A percentile compares a stretch with the other conserved stretches of the same genome.
These are phyloP conservation scores for Suhomyces kilbournensis DNA, from an alignment of 805 yeast species.

Conservation along the genomic window DNA sequence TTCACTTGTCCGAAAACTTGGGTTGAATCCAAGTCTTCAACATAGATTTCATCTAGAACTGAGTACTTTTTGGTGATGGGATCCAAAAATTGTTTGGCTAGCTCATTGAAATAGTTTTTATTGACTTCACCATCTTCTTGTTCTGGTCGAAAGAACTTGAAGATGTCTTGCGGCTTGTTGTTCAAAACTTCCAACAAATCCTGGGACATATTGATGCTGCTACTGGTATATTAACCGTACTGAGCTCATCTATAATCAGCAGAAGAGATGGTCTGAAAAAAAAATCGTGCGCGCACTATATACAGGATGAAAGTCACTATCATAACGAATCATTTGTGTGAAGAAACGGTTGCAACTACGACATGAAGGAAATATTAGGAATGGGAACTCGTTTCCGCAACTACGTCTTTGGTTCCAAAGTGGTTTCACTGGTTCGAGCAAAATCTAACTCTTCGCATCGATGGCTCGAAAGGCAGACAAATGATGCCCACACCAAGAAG, in stretches of 20 bases:
- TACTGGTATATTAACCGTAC: not conserved
- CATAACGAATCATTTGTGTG: not conserved
- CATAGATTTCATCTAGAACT: constrained; percentile 74
- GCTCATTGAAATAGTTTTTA: constrained; percentile 21
- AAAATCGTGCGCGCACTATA: constrained; percentile 3
- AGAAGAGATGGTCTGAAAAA: constrained; percentile 8
- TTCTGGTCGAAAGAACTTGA: constrained; percentile 13
- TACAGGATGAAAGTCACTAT: not conserved
- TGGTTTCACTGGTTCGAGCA: not conserved
- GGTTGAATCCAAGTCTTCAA: constrained; percentile 83
- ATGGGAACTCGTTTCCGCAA: not conserved
- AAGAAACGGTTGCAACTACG: not conserved
- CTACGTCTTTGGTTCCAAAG: not conserved
- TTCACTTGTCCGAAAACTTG: constrained; percentile 95
- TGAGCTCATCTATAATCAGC: not conserved
- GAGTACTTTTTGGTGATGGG: constrained; percentile 54
- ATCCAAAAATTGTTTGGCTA: constrained; percentile 53
- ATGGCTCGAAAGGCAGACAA: constrained; percentile 73
- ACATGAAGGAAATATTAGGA: not conserved
- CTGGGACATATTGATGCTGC: constrained; percentile 14
- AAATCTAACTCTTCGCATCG: constrained; percentile 53
- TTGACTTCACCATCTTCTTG: not conserved
- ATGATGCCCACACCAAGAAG: constrained; percentile 62
- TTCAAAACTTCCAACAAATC: constrained; percentile 20
- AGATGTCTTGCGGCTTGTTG: constrained; percentile 24